Percentiles rank a stretch among this genome's conserved stretches.
phyloP scores from a whole-genome alignment of 805 yeast genomes.

The Saccharomycopsis schoenii region DNA sequence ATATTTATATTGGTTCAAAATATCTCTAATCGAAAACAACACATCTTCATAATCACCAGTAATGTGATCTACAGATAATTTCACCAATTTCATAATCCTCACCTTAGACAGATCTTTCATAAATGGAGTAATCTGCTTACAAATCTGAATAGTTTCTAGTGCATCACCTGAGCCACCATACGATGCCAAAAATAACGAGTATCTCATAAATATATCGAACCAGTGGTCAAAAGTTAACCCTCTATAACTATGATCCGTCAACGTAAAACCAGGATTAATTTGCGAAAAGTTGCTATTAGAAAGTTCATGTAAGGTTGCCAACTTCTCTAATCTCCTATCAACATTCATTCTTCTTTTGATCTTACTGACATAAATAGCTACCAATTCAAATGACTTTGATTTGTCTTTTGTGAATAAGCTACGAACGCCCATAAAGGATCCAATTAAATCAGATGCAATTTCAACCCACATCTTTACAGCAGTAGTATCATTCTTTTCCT shows the following conservation, averaged over 20 bases:
- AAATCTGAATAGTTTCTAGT: slow-evolving; percentile 57
- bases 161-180: slow-evolving; percentile 56
- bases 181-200: slow-evolving; percentile 57
- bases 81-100: slow-evolving; percentile 51
- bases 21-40: slow-evolving; percentile 47
- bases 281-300: slow-evolving; percentile 21
- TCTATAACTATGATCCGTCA: slow-evolving; percentile 50
- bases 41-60: slow-evolving; percentile 45
- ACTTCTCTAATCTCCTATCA: slow-evolving; percentile 63
- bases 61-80: slow-evolving; percentile 46
- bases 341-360: slow-evolving; percentile 53
- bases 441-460: slow-evolving; percentile 71
- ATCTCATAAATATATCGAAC: slow-evolving; percentile 78
- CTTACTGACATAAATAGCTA: slow-evolving; percentile 29
- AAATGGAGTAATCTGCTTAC: slow-evolving; percentile 72
- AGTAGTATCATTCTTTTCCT: slow-evolving; percentile 38
- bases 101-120: slow-evolving; percentile 52
- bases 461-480: slow-evolving; percentile 76
- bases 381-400: background rate
- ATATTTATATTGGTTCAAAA: slow-evolving; percentile 66
- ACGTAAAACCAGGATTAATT: slow-evolving; percentile 20
- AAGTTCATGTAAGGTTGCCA: slow-evolving; percentile 56
- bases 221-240: slow-evolving; percentile 72
- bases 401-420: slow-evolving; percentile 67
- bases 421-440: slow-evolving; percentile 67